Conservation (phyloP, 495 filamentous ascomycete species). For the Aspergillus olivimuriae region DNA sequence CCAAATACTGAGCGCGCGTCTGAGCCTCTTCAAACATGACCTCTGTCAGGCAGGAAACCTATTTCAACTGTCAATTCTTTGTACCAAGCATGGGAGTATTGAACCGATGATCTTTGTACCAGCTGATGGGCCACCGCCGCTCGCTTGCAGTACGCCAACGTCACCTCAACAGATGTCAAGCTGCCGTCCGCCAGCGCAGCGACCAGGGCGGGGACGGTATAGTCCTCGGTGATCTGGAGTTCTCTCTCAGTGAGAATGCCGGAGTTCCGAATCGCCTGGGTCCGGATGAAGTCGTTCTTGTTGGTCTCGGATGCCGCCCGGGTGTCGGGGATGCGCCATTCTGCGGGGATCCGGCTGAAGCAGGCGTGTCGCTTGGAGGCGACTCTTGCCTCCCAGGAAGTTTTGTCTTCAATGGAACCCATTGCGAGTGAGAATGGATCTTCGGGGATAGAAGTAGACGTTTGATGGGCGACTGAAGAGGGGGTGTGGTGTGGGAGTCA, state of each 20-base stretch:
- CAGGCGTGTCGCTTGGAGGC: slow-evolving; percentile 27
- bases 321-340: slow-evolving; percentile 14
- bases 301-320: slow-evolving; percentile 10
- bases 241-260: slow-evolving; percentile 30
- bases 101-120: slow-evolving; percentile 4
- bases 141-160: slow-evolving; percentile 49
- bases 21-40: slow-evolving; percentile 42
- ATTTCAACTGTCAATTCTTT: too few species aligned
- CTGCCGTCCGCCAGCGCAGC: slow-evolving; percentile 15
- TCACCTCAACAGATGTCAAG: slow-evolving; percentile 46
- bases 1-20: slow-evolving; percentile 26
- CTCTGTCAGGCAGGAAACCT: slow-evolving; percentile 53
- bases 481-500: too few species aligned
- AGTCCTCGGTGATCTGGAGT: slow-evolving; percentile 42
- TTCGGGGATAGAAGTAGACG: too few species aligned
- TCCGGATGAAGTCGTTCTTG: slow-evolving; percentile 17
- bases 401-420: background rate
- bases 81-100: background rate
- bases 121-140: slow-evolving; percentile 52
- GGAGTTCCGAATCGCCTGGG: slow-evolving; percentile 15
- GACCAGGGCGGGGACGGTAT: slow-evolving; percentile 36
- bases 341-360: slow-evolving; percentile 25
- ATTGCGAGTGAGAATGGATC: too few species aligned
- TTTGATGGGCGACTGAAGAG: too few species aligned
- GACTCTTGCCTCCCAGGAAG: slow-evolving; percentile 14